These are phyloP conservation scores for Aspergillus steynii DNA, from an alignment of 495 filamentous ascomycete genomes.

Conservation along the genomic window DNA sequence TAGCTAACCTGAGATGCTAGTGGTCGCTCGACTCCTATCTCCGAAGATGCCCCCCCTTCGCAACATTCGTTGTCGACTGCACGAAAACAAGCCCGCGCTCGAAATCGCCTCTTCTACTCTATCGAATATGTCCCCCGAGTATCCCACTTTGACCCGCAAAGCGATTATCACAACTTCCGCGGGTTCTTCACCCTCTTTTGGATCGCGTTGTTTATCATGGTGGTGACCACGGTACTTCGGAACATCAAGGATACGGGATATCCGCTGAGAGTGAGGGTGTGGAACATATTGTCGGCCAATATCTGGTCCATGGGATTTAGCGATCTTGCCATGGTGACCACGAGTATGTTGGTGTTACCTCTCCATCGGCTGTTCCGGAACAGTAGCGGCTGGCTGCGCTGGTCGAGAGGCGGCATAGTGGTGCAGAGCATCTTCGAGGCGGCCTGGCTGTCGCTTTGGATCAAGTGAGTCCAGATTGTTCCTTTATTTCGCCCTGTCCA, in stretches of 20 bases:
- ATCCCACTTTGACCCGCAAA: constrained; percentile 91
- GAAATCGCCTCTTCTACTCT: constrained; percentile 89
- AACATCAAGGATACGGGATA: constrained; percentile 94
- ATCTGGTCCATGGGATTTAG: constrained; percentile 83
- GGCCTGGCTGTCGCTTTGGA: constrained; percentile 80
- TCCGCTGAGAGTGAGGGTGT: constrained; percentile 79
- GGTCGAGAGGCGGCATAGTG: constrained; percentile 72
- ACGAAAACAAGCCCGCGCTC: constrained; percentile 80
- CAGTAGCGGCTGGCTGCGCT: constrained; percentile 59
- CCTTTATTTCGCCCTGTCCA: background rate
- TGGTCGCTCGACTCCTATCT: constrained; percentile 84
- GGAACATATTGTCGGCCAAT: constrained; percentile 82
- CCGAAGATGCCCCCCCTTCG: constrained; percentile 89
- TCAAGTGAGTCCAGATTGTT: constrained; percentile 53
- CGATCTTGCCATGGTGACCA: constrained; percentile 81
- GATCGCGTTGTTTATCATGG: constrained; percentile 96
- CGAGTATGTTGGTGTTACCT: constrained; percentile 68
- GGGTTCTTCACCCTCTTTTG: constrained; percentile 98
- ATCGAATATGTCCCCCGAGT: constrained; percentile 91
- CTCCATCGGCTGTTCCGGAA: constrained; percentile 67
- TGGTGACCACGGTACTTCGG: constrained; percentile 83
- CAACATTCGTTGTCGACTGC: constrained; percentile 80
- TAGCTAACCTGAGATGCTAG: constrained; percentile 40
- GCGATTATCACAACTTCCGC: constrained; percentile 90
- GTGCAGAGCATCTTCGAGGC: constrained; percentile 82